Base-by-base conservation (phyloP, 495 filamentous ascomycete genomes). In the Penicillium coffeae region DNA sequence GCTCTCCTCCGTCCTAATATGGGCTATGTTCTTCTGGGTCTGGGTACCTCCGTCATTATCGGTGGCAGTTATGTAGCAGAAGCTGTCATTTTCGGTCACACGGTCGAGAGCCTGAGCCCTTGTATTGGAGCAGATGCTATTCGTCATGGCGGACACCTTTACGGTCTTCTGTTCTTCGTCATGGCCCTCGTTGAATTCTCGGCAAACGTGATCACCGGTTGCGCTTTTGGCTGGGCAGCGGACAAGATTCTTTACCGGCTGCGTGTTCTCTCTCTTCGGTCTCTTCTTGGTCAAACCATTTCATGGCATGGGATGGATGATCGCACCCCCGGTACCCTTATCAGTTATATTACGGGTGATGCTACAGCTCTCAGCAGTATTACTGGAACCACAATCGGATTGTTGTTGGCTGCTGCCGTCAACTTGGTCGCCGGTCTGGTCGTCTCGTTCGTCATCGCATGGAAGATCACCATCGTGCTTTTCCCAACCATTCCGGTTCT, bases 161-260 rank as follows among this genome's bases (percentile, higher is more conserved):
- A 64, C 38, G 73, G 74, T n/a, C 61, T 78, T 8, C 62, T 80
- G 51, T 77, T 81, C 58, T 80, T 82, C 51, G 57, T 78, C 25
- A 58, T 80, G n/a, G 71, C 75, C 1, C 39, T 80, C 3, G 55
- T 74, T 36, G 76, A 73, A n/a, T 63, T 82, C n/a, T 59, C 65
- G 5, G 75, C 76, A 13, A 78, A 81, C 48, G 33, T 73, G 3
- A 54, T 71, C 12, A 67, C 67, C 35, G 71, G 74, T 27, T 73
- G 69, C 8, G 64, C 64, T 33, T 78, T 78, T 52, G 77, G 77
- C 18, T 67, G 70, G 58, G 68, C 75, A 2, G 73, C 77, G 0
- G 77, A 80, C 42, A 71, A 78, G 38, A 64, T 80, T 18, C 57
- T 79, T 4, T 71, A 72, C 27, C 63, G 69, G 2, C 64, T 75